Conservation (phyloP, 169 alveolate genomes). For the Plasmodium gallinaceum region DNA sequence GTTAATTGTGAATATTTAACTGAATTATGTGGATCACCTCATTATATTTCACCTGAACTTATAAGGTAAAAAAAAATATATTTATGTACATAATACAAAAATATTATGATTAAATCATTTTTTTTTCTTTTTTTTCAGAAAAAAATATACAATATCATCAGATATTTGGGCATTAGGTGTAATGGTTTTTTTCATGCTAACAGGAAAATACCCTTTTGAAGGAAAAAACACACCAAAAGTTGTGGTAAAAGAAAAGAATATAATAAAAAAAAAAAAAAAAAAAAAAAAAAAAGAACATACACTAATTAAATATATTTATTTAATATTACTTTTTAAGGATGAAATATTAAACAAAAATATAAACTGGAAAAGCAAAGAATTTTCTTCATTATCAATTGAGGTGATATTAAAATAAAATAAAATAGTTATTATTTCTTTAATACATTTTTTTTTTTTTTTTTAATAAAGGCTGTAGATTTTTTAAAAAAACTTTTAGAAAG, state of each 20-base stretch:
- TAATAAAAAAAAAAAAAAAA: neutral
- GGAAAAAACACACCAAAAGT: conserved; percentile 81
- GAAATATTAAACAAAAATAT: conserved; percentile 61
- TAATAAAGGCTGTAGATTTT: conserved; percentile 49
- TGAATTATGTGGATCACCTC: conserved; percentile 86
- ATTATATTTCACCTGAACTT: conserved; percentile 84
- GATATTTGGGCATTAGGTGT: conserved; percentile 88
- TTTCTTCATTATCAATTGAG: conserved; percentile 63
- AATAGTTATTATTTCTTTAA: neutral
- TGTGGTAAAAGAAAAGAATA: conserved; percentile 73
- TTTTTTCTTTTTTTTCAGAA: conserved; percentile 39
- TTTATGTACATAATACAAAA: neutral
- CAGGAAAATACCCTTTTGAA: conserved; percentile 85
- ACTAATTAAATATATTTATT: neutral
- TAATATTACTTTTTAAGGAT: conserved; percentile 11
- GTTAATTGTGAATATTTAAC: conserved; percentile 74
- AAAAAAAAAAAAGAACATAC: neutral
- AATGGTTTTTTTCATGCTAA: conserved; percentile 81
- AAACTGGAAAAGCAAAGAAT: conserved; percentile 62
- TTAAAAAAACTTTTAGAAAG: conserved; percentile 67
- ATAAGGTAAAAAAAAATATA: conserved; percentile 69
- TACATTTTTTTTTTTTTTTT: conserved; percentile 9
- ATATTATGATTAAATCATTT: too few relatives aligned
- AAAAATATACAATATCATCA: conserved; percentile 77
- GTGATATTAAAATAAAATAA: conserved; percentile 3